Percentiles rank a stretch among this genome's conserved stretches.
phyloP scores from a whole-genome alignment of 202 grass and related monocot genomes.

The Schoenoplectus tabernaemontani region DNA sequence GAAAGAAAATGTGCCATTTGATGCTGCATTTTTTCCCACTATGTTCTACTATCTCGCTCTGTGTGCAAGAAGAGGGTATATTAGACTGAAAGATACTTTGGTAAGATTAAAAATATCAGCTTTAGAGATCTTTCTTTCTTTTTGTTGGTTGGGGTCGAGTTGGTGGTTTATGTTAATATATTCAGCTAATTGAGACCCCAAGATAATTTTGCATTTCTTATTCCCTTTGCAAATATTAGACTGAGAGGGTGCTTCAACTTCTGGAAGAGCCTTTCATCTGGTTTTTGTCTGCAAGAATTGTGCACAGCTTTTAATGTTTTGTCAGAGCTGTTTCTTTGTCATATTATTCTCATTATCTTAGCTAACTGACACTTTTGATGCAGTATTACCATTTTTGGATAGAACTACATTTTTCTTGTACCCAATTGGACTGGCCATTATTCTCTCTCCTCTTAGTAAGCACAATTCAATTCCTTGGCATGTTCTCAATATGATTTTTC shows the following conservation, averaged over 20 bases:
- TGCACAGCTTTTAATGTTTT: background rate
- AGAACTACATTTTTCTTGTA: conserved; percentile 97
- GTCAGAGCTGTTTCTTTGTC: background rate
- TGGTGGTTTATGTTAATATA: background rate
- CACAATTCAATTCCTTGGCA: background rate
- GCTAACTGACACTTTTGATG: conserved; percentile 7
- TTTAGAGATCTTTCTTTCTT: background rate
- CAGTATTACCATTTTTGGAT: conserved; percentile 91
- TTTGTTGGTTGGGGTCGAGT: background rate
- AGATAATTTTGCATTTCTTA: background rate
- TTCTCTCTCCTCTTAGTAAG: conserved; percentile 85
- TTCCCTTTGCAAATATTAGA: background rate
- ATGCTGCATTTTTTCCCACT: background rate
- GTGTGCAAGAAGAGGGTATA: background rate
- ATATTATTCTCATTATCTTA: background rate
- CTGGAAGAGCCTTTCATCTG: background rate
- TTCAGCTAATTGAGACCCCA: background rate
- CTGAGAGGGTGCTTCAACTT: background rate
- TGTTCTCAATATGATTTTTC: background rate
- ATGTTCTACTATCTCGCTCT: background rate
- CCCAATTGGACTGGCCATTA: conserved; percentile 78
- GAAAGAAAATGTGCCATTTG: background rate
- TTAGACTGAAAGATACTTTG: background rate
- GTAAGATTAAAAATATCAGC: background rate
- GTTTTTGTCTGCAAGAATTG: background rate